Percentiles rank a stretch among this genome's conserved stretches.
phyloP scores from a whole-genome alignment of 495 filamentous ascomycete genomes.

The Achaetomiella virescens region DNA sequence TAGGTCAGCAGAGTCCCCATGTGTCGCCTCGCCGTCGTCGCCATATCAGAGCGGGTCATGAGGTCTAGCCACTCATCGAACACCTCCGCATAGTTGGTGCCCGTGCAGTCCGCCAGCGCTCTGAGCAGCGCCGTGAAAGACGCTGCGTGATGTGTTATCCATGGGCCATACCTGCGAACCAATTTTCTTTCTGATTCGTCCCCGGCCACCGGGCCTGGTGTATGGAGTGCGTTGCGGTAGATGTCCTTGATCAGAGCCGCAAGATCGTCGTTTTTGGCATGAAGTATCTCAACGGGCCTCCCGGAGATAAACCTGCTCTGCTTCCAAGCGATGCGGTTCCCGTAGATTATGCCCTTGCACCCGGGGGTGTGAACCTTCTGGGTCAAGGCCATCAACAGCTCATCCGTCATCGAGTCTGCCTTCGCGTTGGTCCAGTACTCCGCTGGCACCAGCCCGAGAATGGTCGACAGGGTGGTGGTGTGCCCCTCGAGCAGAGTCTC shows the following conservation, averaged over 20 bases:
- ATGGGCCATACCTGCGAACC: too few species aligned
- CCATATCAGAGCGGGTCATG: too few species aligned
- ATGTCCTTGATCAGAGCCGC: conserved; percentile 6
- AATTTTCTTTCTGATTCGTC: too few species aligned
- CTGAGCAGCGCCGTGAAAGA: too few species aligned
- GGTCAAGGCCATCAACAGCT: conserved; percentile 9
- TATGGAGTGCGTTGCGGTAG: conserved; percentile 10
- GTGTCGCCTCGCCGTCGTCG: too few species aligned
- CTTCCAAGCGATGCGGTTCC: conserved; percentile 26
- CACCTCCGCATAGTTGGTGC: too few species aligned
- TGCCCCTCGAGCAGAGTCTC: conserved; percentile 38
- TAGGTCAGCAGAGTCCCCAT: too few species aligned
- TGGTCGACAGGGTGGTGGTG: conserved; percentile 38
- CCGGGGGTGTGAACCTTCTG: not conserved
- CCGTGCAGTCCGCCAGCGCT: too few species aligned
- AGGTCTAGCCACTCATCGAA: too few species aligned
- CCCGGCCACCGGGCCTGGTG: too few species aligned
- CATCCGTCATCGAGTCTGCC: conserved; percentile 28
- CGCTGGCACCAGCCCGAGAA: conserved; percentile 44
- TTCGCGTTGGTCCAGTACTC: conserved; percentile 47
- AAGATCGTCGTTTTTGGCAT: conserved; percentile 12
- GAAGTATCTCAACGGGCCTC: conserved; percentile 1
- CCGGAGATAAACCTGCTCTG: conserved; percentile 18
- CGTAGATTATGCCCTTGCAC: conserved; percentile 6
- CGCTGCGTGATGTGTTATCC: too few species aligned